Percentiles rank a stretch among this genome's conserved stretches.
Conservation (phyloP, 805 yeast species). For the Metschnikowia sp. region DNA sequence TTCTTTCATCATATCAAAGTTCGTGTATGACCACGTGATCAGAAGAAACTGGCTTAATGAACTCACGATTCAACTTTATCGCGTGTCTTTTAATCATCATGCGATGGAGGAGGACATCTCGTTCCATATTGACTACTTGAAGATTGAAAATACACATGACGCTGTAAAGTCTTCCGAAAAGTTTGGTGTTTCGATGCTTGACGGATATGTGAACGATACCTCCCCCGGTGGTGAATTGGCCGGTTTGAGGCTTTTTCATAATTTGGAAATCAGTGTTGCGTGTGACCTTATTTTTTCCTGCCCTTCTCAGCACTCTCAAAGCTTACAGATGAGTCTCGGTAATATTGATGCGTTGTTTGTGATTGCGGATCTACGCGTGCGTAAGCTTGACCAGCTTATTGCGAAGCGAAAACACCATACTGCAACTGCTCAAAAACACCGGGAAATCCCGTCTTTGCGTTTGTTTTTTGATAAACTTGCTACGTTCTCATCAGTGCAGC, state of each 20-base stretch:
- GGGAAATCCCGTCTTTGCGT: conserved; percentile 1
- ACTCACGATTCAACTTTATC: conserved; percentile 12
- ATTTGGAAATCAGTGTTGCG: conserved; percentile 10
- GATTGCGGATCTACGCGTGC: conserved; percentile 9
- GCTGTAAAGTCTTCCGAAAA: conserved; percentile 1
- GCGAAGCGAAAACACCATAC: not conserved
- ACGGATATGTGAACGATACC: conserved; percentile 12
- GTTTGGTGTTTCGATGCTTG: conserved; percentile 9
- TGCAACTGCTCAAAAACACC: not conserved
- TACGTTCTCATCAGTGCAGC: conserved; percentile 11
- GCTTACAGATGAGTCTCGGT: conserved; percentile 1
- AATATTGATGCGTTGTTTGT: conserved; percentile 9
- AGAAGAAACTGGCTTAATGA: conserved; percentile 15
- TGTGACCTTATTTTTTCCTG: conserved; percentile 8
- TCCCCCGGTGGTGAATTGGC: not conserved
- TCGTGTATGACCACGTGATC: conserved; percentile 6
- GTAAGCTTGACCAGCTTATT: conserved; percentile 8
- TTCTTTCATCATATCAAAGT: conserved; percentile 2
- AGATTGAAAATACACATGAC: conserved; percentile 11
- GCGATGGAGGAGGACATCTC: conserved; percentile 9
- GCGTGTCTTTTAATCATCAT: conserved; percentile 13
- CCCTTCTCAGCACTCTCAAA: not conserved
- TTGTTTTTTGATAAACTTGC: conserved; percentile 7
- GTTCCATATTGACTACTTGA: conserved; percentile 15
- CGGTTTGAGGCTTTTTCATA: conserved; percentile 12